Percentiles rank a stretch among this genome's conserved stretches.
These are phyloP conservation scores for Taiwanofungus camphoratus DNA, from an alignment of 1,284 basidiomycete genomes.

Conservation along the genomic window DNA sequence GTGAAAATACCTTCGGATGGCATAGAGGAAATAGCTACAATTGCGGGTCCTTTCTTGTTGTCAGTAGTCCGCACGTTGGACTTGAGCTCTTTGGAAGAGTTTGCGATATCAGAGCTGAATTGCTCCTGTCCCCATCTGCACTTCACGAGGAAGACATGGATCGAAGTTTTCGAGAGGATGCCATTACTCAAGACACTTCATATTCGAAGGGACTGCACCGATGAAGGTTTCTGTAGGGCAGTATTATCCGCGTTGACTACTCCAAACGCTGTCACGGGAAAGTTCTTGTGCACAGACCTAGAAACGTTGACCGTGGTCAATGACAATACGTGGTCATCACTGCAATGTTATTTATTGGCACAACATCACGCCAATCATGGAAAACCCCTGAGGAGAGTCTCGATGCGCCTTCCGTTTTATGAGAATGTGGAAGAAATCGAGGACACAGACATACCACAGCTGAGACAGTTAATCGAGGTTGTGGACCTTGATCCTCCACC, in stretches of 20 bases:
- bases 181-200: constrained; percentile 24
- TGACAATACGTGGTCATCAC: constrained; percentile 28
- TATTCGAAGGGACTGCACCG: constrained; percentile 22
- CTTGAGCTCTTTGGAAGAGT: constrained; percentile 24
- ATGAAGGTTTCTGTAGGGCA: constrained; percentile 25
- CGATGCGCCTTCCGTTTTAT: constrained; percentile 25
- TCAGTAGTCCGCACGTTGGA: constrained; percentile 23
- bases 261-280: constrained; percentile 18
- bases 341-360: constrained; percentile 26
- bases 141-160: constrained; percentile 23
- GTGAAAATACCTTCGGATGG: constrained; percentile 18
- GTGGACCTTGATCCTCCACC: constrained; percentile 26
- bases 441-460: constrained; percentile 24
- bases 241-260: constrained; percentile 24
- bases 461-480: constrained; percentile 22
- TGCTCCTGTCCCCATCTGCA: constrained; percentile 22
- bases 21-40: constrained; percentile 26
- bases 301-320: constrained; percentile 23
- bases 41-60: constrained; percentile 23
- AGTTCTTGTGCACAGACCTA: constrained; percentile 21
- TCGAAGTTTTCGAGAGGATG: constrained; percentile 23
- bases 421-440: constrained; percentile 27
- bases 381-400: constrained; percentile 22
- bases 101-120: constrained; percentile 23
- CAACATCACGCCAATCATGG: constrained; percentile 19